Evolutionary conservation across 306 rosid species (phyloP), one percentile per base, ranked within the genome.

Genomic region (Bauhinia variegata): DNA sequence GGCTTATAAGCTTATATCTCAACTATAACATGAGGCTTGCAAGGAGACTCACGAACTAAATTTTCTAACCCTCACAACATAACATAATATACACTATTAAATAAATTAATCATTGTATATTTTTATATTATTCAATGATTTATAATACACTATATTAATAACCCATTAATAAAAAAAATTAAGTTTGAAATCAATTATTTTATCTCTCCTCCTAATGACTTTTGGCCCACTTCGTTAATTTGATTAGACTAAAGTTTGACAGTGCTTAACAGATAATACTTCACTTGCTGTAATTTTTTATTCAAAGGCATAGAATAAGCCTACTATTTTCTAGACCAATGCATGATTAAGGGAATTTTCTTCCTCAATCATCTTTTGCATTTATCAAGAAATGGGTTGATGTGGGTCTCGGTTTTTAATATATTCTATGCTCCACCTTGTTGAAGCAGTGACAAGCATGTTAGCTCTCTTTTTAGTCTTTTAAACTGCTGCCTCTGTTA

Each of bases 291-390:
- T 17, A 39, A 39, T n/a, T 52, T 72, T 42, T 34, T 44, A 47
- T 16, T 55, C 33, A 54, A 42, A 52, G 48, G 76, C 77, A 63
- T 59, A 68, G 70, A 76, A 81, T 81, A 63, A 68, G n/a, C 67
- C 34, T 39, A 54, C 66, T 54, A 42, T 63, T 64, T 51, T 68
- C 69, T 51, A 77, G 68, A 53, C 80, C 80, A 71, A 83, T 85
- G 78, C 84, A 85, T 82, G 96, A 78, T 84, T 82, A 92, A 89
- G 71, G 90, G 92, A 77, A 74, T 84, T 82, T 79, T 82, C 80
- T 44, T 80, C 78, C 59, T 71, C 72, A 62, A 63, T 70, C 68
- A 32, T 72, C 87, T 75, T 84, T 83, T 68, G 32, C 72, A 74
- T 59, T 70, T 81, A 81, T 83, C 84, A 61, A 75, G 81, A 84